These are phyloP conservation scores for Rehmannia glutinosa DNA, from an alignment of 257 asterid species.

Conservation along the genomic window DNA sequence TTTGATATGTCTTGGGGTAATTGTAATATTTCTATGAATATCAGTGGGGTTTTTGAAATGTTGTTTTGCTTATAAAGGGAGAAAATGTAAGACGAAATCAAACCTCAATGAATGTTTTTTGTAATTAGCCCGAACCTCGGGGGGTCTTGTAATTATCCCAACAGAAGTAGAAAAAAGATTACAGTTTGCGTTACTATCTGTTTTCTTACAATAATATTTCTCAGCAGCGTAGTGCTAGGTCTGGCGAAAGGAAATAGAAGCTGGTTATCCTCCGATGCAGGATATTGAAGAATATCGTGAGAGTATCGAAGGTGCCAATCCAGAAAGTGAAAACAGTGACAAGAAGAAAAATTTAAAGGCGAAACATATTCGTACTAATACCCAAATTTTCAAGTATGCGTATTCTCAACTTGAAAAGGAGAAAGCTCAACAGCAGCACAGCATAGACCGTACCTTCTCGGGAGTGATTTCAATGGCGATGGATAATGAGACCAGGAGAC, in stretches of 20 bases:
- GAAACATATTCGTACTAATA: constrained; percentile 59
- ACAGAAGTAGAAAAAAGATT: too few species aligned
- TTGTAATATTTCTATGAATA: too few species aligned
- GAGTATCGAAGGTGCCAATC: constrained; percentile 26
- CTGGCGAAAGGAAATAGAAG: constrained; percentile 33
- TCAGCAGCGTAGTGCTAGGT: constrained; percentile 31
- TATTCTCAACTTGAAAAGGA: constrained; percentile 86
- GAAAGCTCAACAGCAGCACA: constrained; percentile 69
- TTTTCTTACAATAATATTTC: constrained; percentile 25
- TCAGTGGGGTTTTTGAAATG: too few species aligned
- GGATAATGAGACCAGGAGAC: constrained; percentile 33
- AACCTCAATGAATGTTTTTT: too few species aligned
- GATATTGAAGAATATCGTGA: constrained; percentile 46
- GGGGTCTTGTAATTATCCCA: too few species aligned
- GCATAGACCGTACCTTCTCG: constrained; percentile 53
- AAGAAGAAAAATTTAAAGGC: constrained; percentile 43
- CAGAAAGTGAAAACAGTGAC: constrained; percentile 22
- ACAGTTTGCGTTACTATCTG: too few species aligned
- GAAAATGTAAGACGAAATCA: too few species aligned
- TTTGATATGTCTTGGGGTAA: too few species aligned
- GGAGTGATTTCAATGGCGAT: constrained; percentile 65
- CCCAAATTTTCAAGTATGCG: constrained; percentile 82
- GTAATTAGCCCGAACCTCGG: too few species aligned
- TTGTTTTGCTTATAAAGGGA: too few species aligned
- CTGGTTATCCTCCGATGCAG: constrained; percentile 28